Conservation (phyloP, 2,329 filamentous ascomycete species). For the Graphiopsis chlorocephala region DNA sequence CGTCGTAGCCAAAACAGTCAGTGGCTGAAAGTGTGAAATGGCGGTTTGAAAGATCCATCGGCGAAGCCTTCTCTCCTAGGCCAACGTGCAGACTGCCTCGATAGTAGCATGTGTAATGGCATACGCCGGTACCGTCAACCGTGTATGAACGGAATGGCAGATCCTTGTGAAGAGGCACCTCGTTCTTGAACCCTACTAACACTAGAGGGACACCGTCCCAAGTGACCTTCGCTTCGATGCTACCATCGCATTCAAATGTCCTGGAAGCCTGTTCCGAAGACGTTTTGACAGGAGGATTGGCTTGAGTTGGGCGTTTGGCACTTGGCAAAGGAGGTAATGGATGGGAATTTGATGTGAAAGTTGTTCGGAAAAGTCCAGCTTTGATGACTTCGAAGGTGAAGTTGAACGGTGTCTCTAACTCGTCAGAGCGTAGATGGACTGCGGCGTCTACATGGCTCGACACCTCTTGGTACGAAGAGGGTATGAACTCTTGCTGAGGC, state of each 20-base stretch:
- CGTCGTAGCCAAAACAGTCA: slow-evolving; percentile 72
- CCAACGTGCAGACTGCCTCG: slow-evolving; percentile 64
- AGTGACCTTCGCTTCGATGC: slow-evolving; percentile 55
- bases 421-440: slow-evolving; percentile 44
- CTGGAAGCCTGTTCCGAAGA: not conserved
- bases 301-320: slow-evolving; percentile 43
- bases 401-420: slow-evolving; percentile 43
- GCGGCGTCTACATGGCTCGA: slow-evolving; percentile 26
- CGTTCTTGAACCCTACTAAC: slow-evolving; percentile 52
- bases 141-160: slow-evolving; percentile 65
- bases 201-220: slow-evolving; percentile 60
- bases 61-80: slow-evolving; percentile 69
- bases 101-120: slow-evolving; percentile 64
- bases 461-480: slow-evolving; percentile 33
- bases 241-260: slow-evolving; percentile 12
- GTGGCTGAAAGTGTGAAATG: slow-evolving; percentile 66
- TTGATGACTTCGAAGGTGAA: slow-evolving; percentile 64
- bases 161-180: slow-evolving; percentile 59
- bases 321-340: slow-evolving; percentile 65
- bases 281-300: slow-evolving; percentile 29
- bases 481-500: slow-evolving; percentile 50
- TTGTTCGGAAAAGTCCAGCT: slow-evolving; percentile 64
- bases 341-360: slow-evolving; percentile 61
- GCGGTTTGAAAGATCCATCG: slow-evolving; percentile 68
- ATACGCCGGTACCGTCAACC: slow-evolving; percentile 59